Conservation (phyloP, 306 rosid species). For the Dalbergia cultrata region DNA sequence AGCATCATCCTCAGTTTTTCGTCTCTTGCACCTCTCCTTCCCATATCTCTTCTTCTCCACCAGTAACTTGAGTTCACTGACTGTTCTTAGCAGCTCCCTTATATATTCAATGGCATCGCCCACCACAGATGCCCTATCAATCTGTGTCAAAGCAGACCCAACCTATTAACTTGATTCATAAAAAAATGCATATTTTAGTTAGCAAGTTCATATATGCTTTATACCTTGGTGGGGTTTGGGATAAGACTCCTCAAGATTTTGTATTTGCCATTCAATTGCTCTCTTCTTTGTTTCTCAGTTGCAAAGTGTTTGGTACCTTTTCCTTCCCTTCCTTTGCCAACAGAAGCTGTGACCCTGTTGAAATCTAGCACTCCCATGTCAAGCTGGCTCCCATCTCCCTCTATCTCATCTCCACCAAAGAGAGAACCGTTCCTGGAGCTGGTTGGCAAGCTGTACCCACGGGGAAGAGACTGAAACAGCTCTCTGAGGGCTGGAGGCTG, state of each 20-base stretch:
- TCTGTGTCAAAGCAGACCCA: slow-evolving; percentile 51
- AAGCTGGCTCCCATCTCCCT: slow-evolving; percentile 67
- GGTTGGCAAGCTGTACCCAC: slow-evolving; percentile 70
- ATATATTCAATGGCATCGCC: slow-evolving; percentile 87
- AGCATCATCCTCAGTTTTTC: slow-evolving; percentile 57
- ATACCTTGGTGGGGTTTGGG: slow-evolving; percentile 85
- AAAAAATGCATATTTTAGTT: background rate
- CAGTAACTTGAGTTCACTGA: slow-evolving; percentile 71
- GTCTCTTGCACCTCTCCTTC: slow-evolving; percentile 77
- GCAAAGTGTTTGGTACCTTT: slow-evolving; percentile 69
- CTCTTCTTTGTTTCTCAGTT: slow-evolving; percentile 83
- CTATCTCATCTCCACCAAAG: slow-evolving; percentile 71
- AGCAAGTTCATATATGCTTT: slow-evolving; percentile 4
- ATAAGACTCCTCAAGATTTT: slow-evolving; percentile 61
- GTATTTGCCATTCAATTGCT: slow-evolving; percentile 71
- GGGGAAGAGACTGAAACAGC: slow-evolving; percentile 75
- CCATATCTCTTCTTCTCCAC: slow-evolving; percentile 86
- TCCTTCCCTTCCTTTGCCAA: slow-evolving; percentile 65
- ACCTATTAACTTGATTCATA: slow-evolving; percentile 26
- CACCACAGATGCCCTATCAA: slow-evolving; percentile 88
- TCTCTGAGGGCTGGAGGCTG: slow-evolving; percentile 84
- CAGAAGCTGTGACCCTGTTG: slow-evolving; percentile 60
- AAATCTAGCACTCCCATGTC: slow-evolving; percentile 83
- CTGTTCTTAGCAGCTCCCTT: slow-evolving; percentile 76
- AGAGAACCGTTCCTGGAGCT: slow-evolving; percentile 66